Conservation (phyloP, 2,329 filamentous ascomycete species). For the Xylariaceae sp. region DNA sequence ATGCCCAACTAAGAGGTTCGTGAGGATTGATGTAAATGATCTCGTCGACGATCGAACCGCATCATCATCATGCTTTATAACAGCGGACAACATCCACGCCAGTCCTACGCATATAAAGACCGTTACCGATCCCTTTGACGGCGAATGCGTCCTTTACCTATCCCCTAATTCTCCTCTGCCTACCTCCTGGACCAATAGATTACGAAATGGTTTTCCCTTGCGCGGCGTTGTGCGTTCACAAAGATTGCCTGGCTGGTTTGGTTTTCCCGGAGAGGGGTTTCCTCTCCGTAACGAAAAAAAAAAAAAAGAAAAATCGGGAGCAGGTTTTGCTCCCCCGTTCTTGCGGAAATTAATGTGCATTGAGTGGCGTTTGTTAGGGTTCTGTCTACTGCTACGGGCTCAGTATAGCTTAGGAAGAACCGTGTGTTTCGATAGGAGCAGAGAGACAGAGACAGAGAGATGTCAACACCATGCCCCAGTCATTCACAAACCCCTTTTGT, state of each 20-base stretch:
- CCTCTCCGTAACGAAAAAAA: not conserved
- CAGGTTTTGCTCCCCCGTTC: not conserved
- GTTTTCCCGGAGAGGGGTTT: constrained; percentile 9
- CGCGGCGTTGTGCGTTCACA: constrained; percentile 18
- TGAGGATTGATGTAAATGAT: not conserved
- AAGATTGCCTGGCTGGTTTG: not conserved
- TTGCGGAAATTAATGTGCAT: no score
- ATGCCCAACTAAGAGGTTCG: constrained; percentile 26
- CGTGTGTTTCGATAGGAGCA: not conserved
- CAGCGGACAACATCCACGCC: not conserved
- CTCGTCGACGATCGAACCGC: not conserved
- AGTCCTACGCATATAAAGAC: not conserved
- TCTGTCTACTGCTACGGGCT: constrained; percentile 5
- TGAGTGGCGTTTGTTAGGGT: constrained; percentile 16
- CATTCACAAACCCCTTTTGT: not conserved
- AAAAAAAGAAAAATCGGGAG: not conserved
- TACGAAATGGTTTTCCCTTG: constrained; percentile 10
- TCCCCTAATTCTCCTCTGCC: not conserved
- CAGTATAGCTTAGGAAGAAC: constrained; percentile 1
- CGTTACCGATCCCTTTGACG: not conserved
- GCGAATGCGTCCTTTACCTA: not conserved
- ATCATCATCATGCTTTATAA: not conserved
- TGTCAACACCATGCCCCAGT: not conserved
- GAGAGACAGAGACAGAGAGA: not conserved
- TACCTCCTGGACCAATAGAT: constrained; percentile 9